Conservation (phyloP, 768 basidiomycete species). For the Suillus lakei region DNA sequence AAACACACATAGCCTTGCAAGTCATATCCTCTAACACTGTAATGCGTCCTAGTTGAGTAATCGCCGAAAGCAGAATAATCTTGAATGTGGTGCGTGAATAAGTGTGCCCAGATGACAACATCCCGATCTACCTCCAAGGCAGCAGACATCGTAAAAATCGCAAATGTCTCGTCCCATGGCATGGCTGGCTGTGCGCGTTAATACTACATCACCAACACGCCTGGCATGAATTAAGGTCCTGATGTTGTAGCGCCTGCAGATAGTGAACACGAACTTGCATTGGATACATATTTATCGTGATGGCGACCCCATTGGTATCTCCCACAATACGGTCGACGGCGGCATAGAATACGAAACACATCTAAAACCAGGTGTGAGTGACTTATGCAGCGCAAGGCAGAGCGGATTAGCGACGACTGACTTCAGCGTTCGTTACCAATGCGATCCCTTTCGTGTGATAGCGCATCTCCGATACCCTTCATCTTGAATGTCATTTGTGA, state of each 20-base stretch:
- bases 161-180: neutral
- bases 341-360: neutral
- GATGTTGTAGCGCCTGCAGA: neutral
- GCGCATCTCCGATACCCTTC: slow-evolving; percentile 32
- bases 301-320: no score
- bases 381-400: slow-evolving; percentile 28
- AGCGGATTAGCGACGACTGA: slow-evolving; percentile 24
- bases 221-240: no score
- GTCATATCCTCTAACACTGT: no score
- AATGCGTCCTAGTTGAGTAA: neutral
- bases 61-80: no score
- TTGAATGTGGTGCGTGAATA: no score
- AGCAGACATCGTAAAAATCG: neutral
- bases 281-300: neutral
- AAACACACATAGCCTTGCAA: no score
- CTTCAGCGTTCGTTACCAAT: slow-evolving; percentile 21
- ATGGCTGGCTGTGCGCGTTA: neutral
- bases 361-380: neutral
- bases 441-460: slow-evolving; percentile 18
- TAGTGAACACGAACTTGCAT: neutral
- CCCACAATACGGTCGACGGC: no score
- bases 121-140: neutral
- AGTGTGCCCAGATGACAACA: neutral
- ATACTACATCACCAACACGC: neutral
- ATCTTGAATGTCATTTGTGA: slow-evolving; percentile 33